Base-by-base conservation (phyloP, 768 basidiomycete genomes). In the Suillus cothurnatus region DNA sequence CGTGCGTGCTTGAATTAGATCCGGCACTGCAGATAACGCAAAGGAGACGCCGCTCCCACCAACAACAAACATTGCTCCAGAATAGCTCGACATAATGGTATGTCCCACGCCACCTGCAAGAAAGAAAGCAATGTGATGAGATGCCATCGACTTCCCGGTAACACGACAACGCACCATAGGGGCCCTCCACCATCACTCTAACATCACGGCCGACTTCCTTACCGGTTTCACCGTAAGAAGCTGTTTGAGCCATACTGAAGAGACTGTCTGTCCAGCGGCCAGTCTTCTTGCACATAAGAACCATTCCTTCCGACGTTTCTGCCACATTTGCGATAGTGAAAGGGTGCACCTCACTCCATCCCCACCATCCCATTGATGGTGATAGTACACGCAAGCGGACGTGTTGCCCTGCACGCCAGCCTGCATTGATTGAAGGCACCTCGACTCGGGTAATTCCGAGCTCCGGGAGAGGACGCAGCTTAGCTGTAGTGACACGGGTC, bases 21-120 rank as follows among this genome's bases (percentile, higher is more conserved):
- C 86, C 41, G 84, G 81, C 7, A 86, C 80, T n/a, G 81, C 72
- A 19, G 79, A 73, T 28, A 88, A 79, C 3, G 80, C 79, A 69
- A 85, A 86, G 0, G 88, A 84, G 73, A 90, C 84, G 4, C 88
- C 88, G 26, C 83, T 84, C 12, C 88, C 89, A 12, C 86, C 88
- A 6, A 84, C 84, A 49, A 88, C 73, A 65, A 90, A 79, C 65
- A 89, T 66, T 14, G 85, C 82, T 0, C 82, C 81, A 0, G 86
- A 83, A 76, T 82, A 88, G 49, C 80, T 81, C 1, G 80, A 71
- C 61, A 83, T 78, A 21, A 88, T 69, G 0, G 80, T 77, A 67
- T 87, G 81, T 12, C 84, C 75, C 39, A 80, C 67, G 45, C 82
- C 80, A 66, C 84, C 77, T 81, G 70, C 56, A 21, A 45, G 47